Base-by-base conservation (phyloP, 2,329 filamentous ascomycete species). In the Nemania serpens region DNA sequence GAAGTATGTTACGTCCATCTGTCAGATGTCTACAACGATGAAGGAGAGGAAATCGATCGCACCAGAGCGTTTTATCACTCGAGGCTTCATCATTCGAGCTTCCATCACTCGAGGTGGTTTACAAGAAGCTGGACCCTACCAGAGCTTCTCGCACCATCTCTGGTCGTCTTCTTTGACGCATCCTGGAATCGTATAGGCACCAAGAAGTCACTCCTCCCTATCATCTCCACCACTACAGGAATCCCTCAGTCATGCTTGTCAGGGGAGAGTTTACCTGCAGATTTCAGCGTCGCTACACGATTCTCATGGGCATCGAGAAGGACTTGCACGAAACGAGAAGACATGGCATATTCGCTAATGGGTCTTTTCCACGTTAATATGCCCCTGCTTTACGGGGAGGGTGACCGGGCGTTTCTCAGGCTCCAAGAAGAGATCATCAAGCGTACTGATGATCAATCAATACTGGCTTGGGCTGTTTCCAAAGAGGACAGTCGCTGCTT, bases 121-220 rank as follows among this genome's bases (percentile, higher is more conserved):
- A 56, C 34, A 5, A 43, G 56, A 29, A 48, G 51, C 12, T 63
- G 60, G 59, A 62, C 59, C 1, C 22, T 55, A 13, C 59, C 54
- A 29, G 59, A 62, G 43, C 41, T 62, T 2, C 4, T 62, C 12
- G 59, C 59, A 9, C 53, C 59, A 18, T 15, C 1, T 6, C 9
- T 3, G 1, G 47, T 58, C 5, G 25, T 12, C 10, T 77, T 79
- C 59, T 76, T 69, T 62, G 64, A 72, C 39, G 11, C 15, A 0
- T 46, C 51, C 2, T 78, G 75, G 75, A 20, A 34, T 0, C 54
- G 43, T 1, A 56, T 75, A 1, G 74, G 74, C 1, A 67, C 64
- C 1, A 74, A 70, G 49, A 20, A 42, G 2, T 50, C 58, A 1
- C 42, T 73, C 5, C 42, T 48, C 2, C n/a, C 45, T 1, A 10